Percentiles rank a stretch among this genome's conserved stretches.
phyloP scores from a whole-genome alignment of 768 basidiomycete genomes.

The Cyathus striatus region DNA sequence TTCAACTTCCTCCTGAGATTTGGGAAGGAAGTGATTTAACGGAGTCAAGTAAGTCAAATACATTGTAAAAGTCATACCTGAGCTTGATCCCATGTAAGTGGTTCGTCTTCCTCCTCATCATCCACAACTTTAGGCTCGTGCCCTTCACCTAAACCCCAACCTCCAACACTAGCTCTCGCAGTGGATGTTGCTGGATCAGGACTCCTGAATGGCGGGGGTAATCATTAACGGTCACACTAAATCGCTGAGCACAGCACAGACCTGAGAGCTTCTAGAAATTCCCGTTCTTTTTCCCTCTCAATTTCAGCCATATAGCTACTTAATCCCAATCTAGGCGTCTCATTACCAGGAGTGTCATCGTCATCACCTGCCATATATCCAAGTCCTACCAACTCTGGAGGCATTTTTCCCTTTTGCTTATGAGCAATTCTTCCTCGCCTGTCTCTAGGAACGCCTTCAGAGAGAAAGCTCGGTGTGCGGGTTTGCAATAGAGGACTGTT shows the following conservation, averaged over 20 bases:
- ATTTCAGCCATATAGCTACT: constrained; percentile 28
- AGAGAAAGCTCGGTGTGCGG: constrained; percentile 64
- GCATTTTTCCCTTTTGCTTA: constrained; percentile 30
- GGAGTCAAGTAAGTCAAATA: too few relatives aligned
- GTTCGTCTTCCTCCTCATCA: constrained; percentile 63
- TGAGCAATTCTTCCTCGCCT: constrained; percentile 71
- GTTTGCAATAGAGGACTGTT: constrained; percentile 16
- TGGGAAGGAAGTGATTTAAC: not conserved
- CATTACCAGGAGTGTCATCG: constrained; percentile 42
- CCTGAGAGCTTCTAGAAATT: constrained; percentile 52
- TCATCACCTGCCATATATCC: constrained; percentile 20
- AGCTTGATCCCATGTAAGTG: constrained; percentile 64
- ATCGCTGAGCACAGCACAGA: constrained; percentile 16
- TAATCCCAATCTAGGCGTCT: constrained; percentile 44
- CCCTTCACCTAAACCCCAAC: constrained; percentile 69
- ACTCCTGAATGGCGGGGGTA: constrained; percentile 30
- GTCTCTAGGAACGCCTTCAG: constrained; percentile 71
- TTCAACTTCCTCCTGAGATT: constrained; percentile 47
- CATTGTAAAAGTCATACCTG: too few relatives aligned
- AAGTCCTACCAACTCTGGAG: constrained; percentile 24
- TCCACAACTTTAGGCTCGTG: constrained; percentile 43
- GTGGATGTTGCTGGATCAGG: constrained; percentile 39
- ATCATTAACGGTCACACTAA: not conserved
- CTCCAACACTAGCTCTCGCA: constrained; percentile 51
- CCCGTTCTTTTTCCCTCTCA: constrained; percentile 45